These are phyloP conservation scores for Batkoa obscura DNA, from an alignment of 371 early-diverging fungal genomes.

Conservation along the genomic window DNA sequence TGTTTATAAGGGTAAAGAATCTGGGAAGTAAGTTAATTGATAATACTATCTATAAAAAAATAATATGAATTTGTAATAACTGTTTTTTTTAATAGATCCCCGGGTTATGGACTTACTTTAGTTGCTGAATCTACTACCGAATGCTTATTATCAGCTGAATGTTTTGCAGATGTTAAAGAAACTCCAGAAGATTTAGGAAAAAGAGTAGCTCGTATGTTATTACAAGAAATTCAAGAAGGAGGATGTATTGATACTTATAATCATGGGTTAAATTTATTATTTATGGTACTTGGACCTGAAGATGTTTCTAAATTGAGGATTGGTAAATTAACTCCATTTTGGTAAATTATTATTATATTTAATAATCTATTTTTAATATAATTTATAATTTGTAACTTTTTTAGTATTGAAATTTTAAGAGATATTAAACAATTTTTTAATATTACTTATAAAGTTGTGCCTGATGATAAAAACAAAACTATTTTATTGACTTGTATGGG, in stretches of 20 bases:
- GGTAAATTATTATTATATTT: conserved; percentile 11
- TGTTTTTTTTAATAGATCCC: conserved; percentile 25
- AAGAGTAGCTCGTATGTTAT: conserved; percentile 47
- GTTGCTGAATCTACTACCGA: conserved; percentile 86
- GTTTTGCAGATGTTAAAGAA: conserved; percentile 48
- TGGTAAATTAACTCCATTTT: conserved; percentile 65
- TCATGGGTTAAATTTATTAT: conserved; percentile 70
- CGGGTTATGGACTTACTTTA: conserved; percentile 79
- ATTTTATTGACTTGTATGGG: conserved; percentile 77
- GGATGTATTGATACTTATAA: conserved; percentile 76
- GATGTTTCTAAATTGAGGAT: conserved; percentile 83
- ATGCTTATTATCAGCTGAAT: conserved; percentile 63
- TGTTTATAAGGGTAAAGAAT: conserved; percentile 85
- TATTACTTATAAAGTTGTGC: conserved; percentile 72
- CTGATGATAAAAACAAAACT: conserved; percentile 25
- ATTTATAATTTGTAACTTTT: too few relatives aligned
- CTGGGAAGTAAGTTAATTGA: conserved; percentile 38
- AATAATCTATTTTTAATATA: too few relatives aligned
- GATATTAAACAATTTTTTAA: conserved; percentile 61
- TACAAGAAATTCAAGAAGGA: conserved; percentile 67
- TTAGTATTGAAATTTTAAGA: too few relatives aligned
- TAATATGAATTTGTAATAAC: neutral
- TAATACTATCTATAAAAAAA: neutral
- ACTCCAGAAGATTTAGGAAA: conserved; percentile 81
- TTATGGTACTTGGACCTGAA: conserved; percentile 77